These are phyloP conservation scores for Puccinia polysora DNA, from an alignment of 1,284 basidiomycete species.

Conservation along the genomic window DNA sequence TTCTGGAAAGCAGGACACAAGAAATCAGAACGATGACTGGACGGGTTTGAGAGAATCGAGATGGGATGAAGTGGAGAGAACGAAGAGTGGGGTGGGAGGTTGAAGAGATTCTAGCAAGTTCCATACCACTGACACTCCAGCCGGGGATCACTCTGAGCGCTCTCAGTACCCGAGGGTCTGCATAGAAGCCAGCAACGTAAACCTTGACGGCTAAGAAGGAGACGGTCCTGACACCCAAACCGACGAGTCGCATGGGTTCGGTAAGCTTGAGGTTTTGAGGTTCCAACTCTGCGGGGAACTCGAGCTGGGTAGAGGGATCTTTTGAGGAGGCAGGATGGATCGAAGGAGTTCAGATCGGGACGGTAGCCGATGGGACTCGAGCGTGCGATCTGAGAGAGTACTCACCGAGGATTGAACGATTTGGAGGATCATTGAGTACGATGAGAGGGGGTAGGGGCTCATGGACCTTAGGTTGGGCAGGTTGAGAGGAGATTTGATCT, in stretches of 20 bases:
- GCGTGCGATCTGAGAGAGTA: no score
- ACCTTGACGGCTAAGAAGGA: conserved; percentile 74
- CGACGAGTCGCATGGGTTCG: conserved; percentile 63
- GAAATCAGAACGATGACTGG: not conserved
- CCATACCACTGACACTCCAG: conserved; percentile 23
- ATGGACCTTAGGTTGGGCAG: not conserved
- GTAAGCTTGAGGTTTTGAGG: conserved; percentile 46
- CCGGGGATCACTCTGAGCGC: conserved; percentile 27
- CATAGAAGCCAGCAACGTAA: conserved; percentile 80
- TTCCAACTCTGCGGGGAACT: conserved; percentile 51
- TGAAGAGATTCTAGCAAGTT: no score
- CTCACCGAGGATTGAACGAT: not conserved
- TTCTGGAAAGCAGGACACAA: conserved; percentile 30
- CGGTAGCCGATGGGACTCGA: not conserved
- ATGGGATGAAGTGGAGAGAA: not conserved
- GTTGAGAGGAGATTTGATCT: not conserved
- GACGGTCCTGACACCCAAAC: conserved; percentile 75
- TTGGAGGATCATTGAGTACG: not conserved
- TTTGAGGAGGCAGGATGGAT: conserved; percentile 42
- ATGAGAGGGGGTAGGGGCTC: conserved; percentile 16
- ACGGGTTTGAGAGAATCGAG: not conserved
- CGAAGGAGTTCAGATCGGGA: not conserved
- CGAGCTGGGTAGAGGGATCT: conserved; percentile 54
- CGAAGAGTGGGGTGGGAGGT: not conserved
- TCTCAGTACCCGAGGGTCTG: conserved; percentile 59